These are phyloP conservation scores for Yamadazyma taylorii DNA, from an alignment of 1,139 yeast genomes.

Conservation along the genomic window DNA sequence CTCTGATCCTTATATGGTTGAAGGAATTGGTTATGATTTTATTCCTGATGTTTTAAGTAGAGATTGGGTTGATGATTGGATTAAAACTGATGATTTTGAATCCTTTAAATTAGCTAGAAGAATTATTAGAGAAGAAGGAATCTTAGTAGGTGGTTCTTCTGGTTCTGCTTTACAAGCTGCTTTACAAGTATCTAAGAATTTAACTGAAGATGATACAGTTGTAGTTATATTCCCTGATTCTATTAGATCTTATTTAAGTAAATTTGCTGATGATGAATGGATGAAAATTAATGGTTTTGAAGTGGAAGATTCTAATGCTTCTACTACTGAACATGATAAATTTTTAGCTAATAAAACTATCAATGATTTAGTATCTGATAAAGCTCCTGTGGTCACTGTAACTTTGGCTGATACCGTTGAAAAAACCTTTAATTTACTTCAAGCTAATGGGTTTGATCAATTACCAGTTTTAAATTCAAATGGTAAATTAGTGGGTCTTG, in stretches of 20 bases:
- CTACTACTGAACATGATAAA: slow-evolving; percentile 51
- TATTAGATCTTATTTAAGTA: slow-evolving; percentile 81
- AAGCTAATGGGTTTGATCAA: slow-evolving; percentile 82
- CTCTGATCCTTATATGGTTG: slow-evolving; percentile 70
- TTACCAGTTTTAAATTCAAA: slow-evolving; percentile 66
- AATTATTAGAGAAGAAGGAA: slow-evolving; percentile 82
- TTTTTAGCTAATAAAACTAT: slow-evolving; percentile 53
- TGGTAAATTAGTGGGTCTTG: slow-evolving; percentile 72
- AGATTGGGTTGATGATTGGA: slow-evolving; percentile 70
- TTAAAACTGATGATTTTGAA: slow-evolving; percentile 83
- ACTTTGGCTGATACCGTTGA: slow-evolving; percentile 60
- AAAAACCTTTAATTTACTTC: slow-evolving; percentile 69
- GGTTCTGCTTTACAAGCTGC: slow-evolving; percentile 87
- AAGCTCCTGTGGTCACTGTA: slow-evolving; percentile 83
- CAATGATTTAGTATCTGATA: slow-evolving; percentile 58
- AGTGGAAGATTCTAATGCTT: slow-evolving; percentile 44
- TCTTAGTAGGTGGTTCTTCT: slow-evolving; percentile 85
- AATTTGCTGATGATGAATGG: slow-evolving; percentile 93
- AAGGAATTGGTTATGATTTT: slow-evolving; percentile 91
- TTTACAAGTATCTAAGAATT: slow-evolving; percentile 64
- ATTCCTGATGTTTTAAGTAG: slow-evolving; percentile 80
- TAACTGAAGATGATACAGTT: slow-evolving; percentile 71
- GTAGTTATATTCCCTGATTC: slow-evolving; percentile 89
- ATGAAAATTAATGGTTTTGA: slow-evolving; percentile 75
- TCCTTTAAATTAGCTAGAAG: slow-evolving; percentile 82